Base-by-base conservation (phyloP, 768 basidiomycete species). In the Collybia nuda region DNA sequence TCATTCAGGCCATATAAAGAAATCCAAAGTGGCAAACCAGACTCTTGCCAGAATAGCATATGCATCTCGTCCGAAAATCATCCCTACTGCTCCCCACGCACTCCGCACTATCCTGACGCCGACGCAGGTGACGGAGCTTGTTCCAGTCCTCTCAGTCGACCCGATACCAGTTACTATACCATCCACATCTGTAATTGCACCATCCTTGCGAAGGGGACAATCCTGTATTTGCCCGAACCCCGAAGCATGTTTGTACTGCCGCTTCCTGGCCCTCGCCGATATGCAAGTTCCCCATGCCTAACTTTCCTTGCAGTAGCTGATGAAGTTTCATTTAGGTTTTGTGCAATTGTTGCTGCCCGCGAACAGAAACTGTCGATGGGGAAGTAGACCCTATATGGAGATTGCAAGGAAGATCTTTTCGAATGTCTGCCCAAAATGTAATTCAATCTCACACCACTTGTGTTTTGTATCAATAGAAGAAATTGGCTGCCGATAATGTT, bases 221-320 rank as follows among this genome's bases (percentile, higher is more conserved):
- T 9, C 28, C 29, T 52, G 51, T 45, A 47, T 44, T 18, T 53
- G 46, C 47, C n/a, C 19, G 3, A 24, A 53, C 26, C 47, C 46
- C 24, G 29, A 47, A 24, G n/a, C 17, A 12, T 52, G 51, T 29
- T 23, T 36, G 21, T 46, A 46, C 8, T 52, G 51, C 29, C 51
- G 44, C 21, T 26, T 52, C n/a, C 24, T 53, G 21, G 36, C 37
- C 11, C 35, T 48, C 11, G 52, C 46, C 15, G 47, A 48, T 53
- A 40, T 35, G 46, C 48, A 44, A 18, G 52, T 53, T 9, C n/a
- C n/a, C 6, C 11, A 15, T 14, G 26, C 14, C 26, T 26, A 21
- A 5, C 1, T 14, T 9, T 9, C 14, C 17, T 15, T 18, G 24
- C 19, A 17, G 39, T 23, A 3, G 19, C 40, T 47, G 21, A 52